Conservation (phyloP, 306 rosid genomes). For the Prunus mira region DNA sequence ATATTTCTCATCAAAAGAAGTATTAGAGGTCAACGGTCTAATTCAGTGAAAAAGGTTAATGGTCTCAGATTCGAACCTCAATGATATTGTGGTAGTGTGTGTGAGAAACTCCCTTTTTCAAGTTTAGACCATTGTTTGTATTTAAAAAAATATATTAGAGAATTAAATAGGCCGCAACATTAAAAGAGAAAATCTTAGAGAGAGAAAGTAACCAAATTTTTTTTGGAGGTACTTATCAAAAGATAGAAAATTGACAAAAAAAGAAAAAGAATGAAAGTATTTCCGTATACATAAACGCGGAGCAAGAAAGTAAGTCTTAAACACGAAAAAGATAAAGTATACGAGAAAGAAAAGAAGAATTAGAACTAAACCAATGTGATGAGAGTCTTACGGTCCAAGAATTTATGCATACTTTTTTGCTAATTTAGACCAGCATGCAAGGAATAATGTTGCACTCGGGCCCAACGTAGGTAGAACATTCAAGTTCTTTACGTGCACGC, state of each 20-base stretch:
- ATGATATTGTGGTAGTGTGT: too few species aligned
- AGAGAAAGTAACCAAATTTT: too few species aligned
- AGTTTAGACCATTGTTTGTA: too few species aligned
- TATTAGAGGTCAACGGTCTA: too few species aligned
- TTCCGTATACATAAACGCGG: not conserved
- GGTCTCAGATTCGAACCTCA: fast-evolving
- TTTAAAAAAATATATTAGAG: not conserved
- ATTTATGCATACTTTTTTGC: not conserved
- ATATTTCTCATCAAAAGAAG: not conserved
- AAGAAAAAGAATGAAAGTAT: not conserved
- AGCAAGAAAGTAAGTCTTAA: not conserved
- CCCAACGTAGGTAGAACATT: not conserved
- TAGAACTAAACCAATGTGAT: not conserved
- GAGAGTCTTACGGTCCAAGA: not conserved
- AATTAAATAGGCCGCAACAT: not conserved
- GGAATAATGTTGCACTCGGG: not conserved
- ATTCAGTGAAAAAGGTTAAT: fast-evolving
- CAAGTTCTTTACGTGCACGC: not conserved
- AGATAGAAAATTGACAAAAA: too few species aligned
- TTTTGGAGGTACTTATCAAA: too few species aligned
- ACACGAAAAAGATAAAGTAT: not conserved
- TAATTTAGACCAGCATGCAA: not conserved
- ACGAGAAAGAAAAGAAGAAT: not conserved
- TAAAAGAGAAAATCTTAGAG: not conserved
- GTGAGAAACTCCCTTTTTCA: fast-evolving